phyloP scores from a whole-genome alignment of 768 basidiomycete species.

The Sarcodon sp. region DNA sequence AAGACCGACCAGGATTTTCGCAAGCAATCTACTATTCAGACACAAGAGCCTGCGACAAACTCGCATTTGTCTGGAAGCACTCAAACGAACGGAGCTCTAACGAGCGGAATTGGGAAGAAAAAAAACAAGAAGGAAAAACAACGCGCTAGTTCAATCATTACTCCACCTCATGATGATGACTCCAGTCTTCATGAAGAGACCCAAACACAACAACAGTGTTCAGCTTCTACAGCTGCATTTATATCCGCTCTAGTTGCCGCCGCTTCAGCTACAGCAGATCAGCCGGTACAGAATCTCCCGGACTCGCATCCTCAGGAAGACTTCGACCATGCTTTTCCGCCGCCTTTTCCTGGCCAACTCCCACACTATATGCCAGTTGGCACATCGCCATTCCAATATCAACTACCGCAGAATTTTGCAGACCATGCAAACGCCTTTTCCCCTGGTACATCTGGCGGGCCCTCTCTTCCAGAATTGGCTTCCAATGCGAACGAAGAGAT shows the following conservation, averaged over 20 bases:
- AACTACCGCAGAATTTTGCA: slow-evolving; percentile 9
- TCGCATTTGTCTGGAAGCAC: neutral
- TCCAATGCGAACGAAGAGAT: slow-evolving; percentile 60
- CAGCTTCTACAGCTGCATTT: slow-evolving; percentile 30
- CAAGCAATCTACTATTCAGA: neutral
- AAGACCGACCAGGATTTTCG: slow-evolving; percentile 4
- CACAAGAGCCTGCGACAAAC: neutral
- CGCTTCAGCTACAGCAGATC: slow-evolving; percentile 35
- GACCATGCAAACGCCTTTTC: slow-evolving; percentile 15
- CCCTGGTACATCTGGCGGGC: slow-evolving; percentile 9
- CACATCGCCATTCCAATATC: slow-evolving; percentile 8
- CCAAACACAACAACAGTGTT: no score
- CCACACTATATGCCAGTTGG: slow-evolving; percentile 15
- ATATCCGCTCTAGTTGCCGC: slow-evolving; percentile 56
- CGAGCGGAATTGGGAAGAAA: slow-evolving; percentile 17
- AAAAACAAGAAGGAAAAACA: slow-evolving; percentile 22
- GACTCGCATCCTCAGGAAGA: slow-evolving; percentile 8
- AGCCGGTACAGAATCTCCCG: slow-evolving; percentile 5
- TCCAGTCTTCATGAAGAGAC: slow-evolving; percentile 1
- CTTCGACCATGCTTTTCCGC: slow-evolving; percentile 10
- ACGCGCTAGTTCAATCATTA: slow-evolving; percentile 12
- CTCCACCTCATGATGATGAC: neutral
- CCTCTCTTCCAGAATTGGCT: slow-evolving; percentile 20
- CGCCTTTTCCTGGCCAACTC: slow-evolving; percentile 10
- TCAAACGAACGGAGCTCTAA: slow-evolving; percentile 17